Evolutionary conservation across 2,329 filamentous ascomycete genomes (phyloP), one percentile per base, ranked within the genome.

Genomic region (Calycina herbarum): DNA sequence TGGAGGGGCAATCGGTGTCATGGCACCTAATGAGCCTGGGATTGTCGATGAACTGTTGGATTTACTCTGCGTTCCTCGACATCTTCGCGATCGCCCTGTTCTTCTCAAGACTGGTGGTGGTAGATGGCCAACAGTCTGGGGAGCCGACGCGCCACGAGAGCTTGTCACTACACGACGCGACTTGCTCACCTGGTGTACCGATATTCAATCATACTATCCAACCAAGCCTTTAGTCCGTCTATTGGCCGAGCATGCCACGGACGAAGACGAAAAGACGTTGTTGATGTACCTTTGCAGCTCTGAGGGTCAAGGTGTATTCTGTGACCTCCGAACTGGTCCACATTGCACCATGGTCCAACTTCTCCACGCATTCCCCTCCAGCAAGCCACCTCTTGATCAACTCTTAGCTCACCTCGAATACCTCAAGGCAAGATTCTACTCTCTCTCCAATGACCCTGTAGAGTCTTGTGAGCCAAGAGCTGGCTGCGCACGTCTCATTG

Each of bases 371-470:
- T 99, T 99, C 82, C 93, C 95, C 2, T 97, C 93, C 51, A 88
- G 92, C 6, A 92, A 93, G 76, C 95, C 95, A 62, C 93, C 94
- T 3, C 83, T 99, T 72, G 91, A 95, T 63, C 83, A 88, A 66
- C 83, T 99, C 11, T 84, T 97, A 42, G 91, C 91, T 2, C 86
- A 90, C 56, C 86, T 97, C 62, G 91, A 91, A 73, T 91, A 92
- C 59, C 85, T 98, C 61, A 98, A 98, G 94, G 95, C 95, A 2
- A 91, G 95, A 67, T 99, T 99, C 82, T 99, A 99, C 81, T 98
- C 94, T 3, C 87, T 99, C 15, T 97, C 94, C 63, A 97, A 97
- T 77, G 95, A 99, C 74, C 95, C 95, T 0, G 92, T 95, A 69
- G 88, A 96, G 71, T 72, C 71, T 33, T 76, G 74, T 62, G 70